Percentiles rank a stretch among this genome's conserved stretches.
Evolutionary conservation across 805 yeast species (phyloP).

Genomic region (Cyberlindnera subsufficiens): DNA sequence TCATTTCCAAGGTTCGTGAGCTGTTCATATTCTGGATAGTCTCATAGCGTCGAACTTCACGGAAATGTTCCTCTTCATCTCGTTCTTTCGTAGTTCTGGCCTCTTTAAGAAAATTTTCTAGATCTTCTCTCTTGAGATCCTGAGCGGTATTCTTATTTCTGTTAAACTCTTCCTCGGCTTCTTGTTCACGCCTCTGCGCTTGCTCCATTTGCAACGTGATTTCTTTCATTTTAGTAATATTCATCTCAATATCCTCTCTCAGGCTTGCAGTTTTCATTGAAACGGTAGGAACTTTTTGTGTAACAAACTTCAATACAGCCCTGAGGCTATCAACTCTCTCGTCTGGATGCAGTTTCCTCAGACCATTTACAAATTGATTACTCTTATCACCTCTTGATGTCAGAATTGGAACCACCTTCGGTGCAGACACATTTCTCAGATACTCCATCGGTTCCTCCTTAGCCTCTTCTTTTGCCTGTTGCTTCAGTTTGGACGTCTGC

Average conservation of each 20-base stretch:
- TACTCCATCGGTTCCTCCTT: neutral
- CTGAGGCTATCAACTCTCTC: neutral
- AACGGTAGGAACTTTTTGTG: constrained; percentile 4
- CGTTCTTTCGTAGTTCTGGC: constrained; percentile 36
- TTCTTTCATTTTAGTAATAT: constrained; percentile 6
- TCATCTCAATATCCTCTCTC: constrained; percentile 1
- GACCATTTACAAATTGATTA: too few relatives aligned
- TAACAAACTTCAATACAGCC: constrained; percentile 7
- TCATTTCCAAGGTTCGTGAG: constrained; percentile 33
- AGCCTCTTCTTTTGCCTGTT: neutral
- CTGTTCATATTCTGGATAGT: constrained; percentile 25
- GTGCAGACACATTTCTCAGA: neutral
- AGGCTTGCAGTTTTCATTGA: constrained; percentile 2
- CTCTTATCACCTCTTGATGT: too few relatives aligned
- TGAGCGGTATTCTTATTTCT: too few relatives aligned
- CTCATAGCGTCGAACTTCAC: constrained; percentile 46
- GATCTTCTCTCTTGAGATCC: constrained; percentile 11
- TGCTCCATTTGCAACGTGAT: constrained; percentile 3
- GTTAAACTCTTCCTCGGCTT: constrained; percentile 3
- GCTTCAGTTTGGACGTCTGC: too few relatives aligned
- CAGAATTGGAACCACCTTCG: neutral
- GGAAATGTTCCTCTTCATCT: constrained; percentile 38
- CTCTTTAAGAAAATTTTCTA: constrained; percentile 37
- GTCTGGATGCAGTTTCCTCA: too few relatives aligned
- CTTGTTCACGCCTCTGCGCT: constrained; percentile 1